Conservation (phyloP, 2,329 filamentous ascomycete genomes). For the Apiospora malaysiana region DNA sequence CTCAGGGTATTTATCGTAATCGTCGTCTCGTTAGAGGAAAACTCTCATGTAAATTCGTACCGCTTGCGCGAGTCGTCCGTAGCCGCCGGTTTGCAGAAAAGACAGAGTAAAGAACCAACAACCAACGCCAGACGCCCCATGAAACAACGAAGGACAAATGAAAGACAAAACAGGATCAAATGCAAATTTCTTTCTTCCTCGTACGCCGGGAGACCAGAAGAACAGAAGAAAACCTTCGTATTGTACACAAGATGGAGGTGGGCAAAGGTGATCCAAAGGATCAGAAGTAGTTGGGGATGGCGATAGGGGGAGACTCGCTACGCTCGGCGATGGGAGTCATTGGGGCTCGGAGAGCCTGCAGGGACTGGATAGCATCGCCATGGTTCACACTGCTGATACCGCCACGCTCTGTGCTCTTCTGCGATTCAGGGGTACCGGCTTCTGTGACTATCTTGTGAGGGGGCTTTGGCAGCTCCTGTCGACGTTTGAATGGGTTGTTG, state of each 20-base stretch:
- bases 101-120: background rate
- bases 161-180: constrained; percentile 2
- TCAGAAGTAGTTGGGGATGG: background rate
- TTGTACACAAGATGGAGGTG: background rate
- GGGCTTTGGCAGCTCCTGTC: background rate
- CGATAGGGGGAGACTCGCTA: background rate
- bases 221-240: background rate
- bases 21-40: background rate
- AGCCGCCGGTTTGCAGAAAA: background rate
- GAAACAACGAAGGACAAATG: background rate
- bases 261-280: background rate
- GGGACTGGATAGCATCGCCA: background rate
- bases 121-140: background rate
- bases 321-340: constrained; percentile 24
- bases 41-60: background rate
- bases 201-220: constrained; percentile 1
- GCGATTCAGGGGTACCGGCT: constrained; percentile 21
- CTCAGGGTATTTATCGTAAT: background rate
- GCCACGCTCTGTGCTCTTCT: constrained; percentile 13
- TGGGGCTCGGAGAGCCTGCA: background rate
- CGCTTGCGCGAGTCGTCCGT: background rate
- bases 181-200: background rate
- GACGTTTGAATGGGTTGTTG: background rate
- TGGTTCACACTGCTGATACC: background rate
- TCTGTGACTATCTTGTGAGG: constrained; percentile 12